Percentiles rank a stretch among this genome's conserved stretches.
phyloP scores from a whole-genome alignment of 257 asterid species.

The Solanum chmielewskii region DNA sequence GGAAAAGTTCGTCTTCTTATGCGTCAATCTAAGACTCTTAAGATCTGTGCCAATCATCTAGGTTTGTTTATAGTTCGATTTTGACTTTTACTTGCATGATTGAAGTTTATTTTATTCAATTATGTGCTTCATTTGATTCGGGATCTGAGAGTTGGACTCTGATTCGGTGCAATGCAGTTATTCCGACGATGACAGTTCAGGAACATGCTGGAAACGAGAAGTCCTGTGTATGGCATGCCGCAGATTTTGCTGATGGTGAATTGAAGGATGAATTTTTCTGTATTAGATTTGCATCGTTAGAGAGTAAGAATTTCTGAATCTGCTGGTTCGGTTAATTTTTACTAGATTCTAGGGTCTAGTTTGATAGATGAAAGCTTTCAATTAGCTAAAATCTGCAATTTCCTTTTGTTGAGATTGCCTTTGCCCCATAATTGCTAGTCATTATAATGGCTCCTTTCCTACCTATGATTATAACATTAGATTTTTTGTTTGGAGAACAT shows the following conservation, averaged over 20 bases:
- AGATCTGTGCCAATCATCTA: constrained; percentile 49
- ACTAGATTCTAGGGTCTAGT: background rate
- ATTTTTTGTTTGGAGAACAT: background rate
- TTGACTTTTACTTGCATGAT: background rate
- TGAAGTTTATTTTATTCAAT: background rate
- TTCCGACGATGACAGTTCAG: constrained; percentile 31
- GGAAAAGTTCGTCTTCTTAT: constrained; percentile 42
- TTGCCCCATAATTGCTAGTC: background rate
- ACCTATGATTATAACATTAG: background rate
- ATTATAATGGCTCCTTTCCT: background rate
- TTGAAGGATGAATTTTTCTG: constrained; percentile 37
- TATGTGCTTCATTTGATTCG: background rate
- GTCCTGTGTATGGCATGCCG: constrained; percentile 45
- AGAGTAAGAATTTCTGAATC: constrained; percentile 15
- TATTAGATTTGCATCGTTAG: constrained; percentile 35
- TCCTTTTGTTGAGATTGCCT: background rate
- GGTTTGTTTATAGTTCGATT: constrained; percentile 7
- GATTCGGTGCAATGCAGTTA: constrained; percentile 7
- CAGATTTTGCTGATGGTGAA: constrained; percentile 45
- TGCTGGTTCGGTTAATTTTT: background rate
- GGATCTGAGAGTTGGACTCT: background rate
- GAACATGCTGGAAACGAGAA: constrained; percentile 40
- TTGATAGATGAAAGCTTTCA: background rate
- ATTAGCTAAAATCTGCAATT: background rate
- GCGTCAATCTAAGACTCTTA: constrained; percentile 43